Evolutionary conservation across 345 rosid species (phyloP), one percentile per base, ranked within the genome.

Genomic region (Eutrema heterophyllum): DNA sequence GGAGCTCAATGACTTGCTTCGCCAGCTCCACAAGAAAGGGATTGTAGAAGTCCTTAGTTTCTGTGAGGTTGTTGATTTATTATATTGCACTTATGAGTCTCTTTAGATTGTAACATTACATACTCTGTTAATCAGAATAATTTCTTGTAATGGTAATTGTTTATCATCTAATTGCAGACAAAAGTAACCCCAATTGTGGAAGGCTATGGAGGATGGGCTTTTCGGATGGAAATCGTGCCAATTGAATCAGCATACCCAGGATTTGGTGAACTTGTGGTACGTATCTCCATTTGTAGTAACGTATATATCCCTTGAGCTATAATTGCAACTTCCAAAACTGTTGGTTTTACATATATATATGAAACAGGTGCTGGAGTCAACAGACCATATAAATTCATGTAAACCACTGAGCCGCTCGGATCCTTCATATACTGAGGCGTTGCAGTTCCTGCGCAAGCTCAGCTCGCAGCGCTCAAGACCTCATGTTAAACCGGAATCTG

Each of bases 141-240:
- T n/a, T 29, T 24, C 0, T 21, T 40, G 7, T 33, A 12, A 2
- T 27, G 59, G 26, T 50, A 27, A 30, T 7, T 26, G 44, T 26
- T 65, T 27, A n/a, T 68, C 55, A 54, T 36, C 0, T 33, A 12
- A 63, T 63, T 83, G 83, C 90, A 95, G 99, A 90, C 99, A 48
- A 87, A 95, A 83, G 94, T 95, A 59, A 90, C 97, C 32, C 97
- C 99, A 56, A 89, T 95, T 7, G 99, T 95, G 59, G 97, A 92
- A 86, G 98, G 99, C 38, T 95, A 90, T 54, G 97, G 99, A 63
- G 99, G 98, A 76, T 92, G 97, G 97, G 99, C 99, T 44, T 83
- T 90, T 26, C 85, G 99, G 65, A 75, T 87, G 96, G 99, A 95
- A 77, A 82, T 95, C n/a, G 99, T 92, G 48, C 88, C 99, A 14